These are phyloP conservation scores for Knoxia roxburghii DNA, from an alignment of 257 asterid genomes.

Conservation along the genomic window DNA sequence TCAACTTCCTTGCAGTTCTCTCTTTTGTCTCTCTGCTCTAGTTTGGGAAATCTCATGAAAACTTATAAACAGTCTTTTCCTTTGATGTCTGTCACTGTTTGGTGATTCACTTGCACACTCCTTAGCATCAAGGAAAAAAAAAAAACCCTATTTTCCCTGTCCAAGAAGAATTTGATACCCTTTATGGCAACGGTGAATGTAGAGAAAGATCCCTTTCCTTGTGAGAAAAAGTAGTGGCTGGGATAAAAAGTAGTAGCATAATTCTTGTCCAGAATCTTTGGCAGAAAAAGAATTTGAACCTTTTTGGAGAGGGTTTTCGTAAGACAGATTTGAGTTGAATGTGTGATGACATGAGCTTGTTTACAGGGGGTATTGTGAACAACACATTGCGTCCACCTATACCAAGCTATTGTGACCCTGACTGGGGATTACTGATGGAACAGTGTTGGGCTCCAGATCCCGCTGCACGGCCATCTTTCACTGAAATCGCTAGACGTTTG, in stretches of 20 bases:
- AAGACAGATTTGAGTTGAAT: background rate
- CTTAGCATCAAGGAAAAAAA: background rate
- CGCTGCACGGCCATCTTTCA: conserved; percentile 62
- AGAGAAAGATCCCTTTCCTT: background rate
- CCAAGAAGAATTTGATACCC: background rate
- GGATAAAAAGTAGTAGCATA: background rate
- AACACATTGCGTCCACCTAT: conserved; percentile 78
- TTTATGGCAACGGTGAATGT: background rate
- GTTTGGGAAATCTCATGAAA: background rate
- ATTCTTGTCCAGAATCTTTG: no score
- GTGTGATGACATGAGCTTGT: background rate
- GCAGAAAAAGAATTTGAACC: no score
- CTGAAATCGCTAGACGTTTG: conserved; percentile 75
- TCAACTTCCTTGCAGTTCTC: conserved; percentile 9
- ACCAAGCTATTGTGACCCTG: conserved; percentile 70
- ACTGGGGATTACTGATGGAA: conserved; percentile 86
- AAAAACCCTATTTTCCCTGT: background rate
- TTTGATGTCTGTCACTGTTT: background rate
- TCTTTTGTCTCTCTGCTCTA: background rate
- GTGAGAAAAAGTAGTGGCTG: background rate
- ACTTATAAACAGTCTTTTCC: background rate
- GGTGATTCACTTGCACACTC: background rate
- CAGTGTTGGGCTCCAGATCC: conserved; percentile 98
- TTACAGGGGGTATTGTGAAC: conserved; percentile 82
- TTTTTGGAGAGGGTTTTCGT: background rate